Evolutionary conservation across 202 grass and related monocot genomes (phyloP), one percentile per base, ranked within the genome.

Genomic region (Setaria italica): DNA sequence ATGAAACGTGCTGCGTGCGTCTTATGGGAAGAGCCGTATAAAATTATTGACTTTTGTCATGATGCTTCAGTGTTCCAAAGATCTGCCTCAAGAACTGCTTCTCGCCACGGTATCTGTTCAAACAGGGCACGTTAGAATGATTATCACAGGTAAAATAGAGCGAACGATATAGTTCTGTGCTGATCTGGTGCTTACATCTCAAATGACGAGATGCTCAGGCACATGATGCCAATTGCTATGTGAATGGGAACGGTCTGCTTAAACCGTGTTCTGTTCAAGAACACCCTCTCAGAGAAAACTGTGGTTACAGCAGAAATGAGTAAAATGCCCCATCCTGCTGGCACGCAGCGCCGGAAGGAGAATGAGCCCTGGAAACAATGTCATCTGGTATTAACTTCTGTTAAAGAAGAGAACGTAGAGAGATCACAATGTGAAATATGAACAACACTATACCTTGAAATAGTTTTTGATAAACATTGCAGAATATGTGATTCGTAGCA

Each of bases 161-260:
- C 9, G 10, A 76, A 1, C n/a, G 2, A 41, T 20, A 66, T 57
- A 60, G 30, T 67, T 86, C 20, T 49, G 45, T 20, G 41, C 15
- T 35, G 7, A 50, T 45, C 34, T 57, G 58, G 47, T 63, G 66
- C 88, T 87, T 92, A 99, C 97, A 99, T 96, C 77, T 92, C 91
- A 72, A 89, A 25, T 42, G 80, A 72, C 19, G 93, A 89, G 71
- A 94, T 70, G 74, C 73, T 84, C 76, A 99, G 85, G 77, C 91
- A 96, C 84, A 94, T 82, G 42, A 94, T 30, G 19, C 97, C 97
- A 78, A 96, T 48, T 4, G 74, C 74, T 78, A 99, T 75, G 77
- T 99, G 97, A 83, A 94, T 81, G 29, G 97, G 94, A 84, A 94
- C 75, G 11, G 93, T 99, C 48, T 91, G 90, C 86, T 88, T 94